phyloP scores from a whole-genome alignment of 306 rosid genomes.

The Cicer yamashitae region DNA sequence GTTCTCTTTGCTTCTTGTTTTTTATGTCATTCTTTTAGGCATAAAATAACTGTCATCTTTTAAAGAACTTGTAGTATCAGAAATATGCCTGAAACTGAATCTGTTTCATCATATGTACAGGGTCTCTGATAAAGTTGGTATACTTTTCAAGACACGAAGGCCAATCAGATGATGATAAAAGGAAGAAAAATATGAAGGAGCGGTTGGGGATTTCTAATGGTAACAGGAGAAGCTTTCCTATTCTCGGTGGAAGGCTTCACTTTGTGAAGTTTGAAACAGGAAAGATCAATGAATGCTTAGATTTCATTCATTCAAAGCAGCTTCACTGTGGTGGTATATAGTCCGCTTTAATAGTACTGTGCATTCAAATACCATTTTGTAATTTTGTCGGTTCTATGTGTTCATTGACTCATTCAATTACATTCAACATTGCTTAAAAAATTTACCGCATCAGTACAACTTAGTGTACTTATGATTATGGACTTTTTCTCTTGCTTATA shows the following conservation, averaged over 20 bases:
- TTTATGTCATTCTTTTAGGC: conserved; percentile 29
- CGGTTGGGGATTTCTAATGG: conserved; percentile 76
- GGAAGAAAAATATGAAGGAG: conserved; percentile 73
- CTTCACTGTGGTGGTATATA: conserved; percentile 83
- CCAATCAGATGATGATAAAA: conserved; percentile 68
- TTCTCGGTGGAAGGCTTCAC: conserved; percentile 99
- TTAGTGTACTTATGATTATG: conserved; percentile 16
- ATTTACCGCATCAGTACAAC: conserved; percentile 1
- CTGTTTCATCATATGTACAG: conserved; percentile 55
- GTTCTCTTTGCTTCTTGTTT: neutral
- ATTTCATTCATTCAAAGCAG: conserved; percentile 91
- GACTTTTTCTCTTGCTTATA: conserved; percentile 34
- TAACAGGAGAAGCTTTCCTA: conserved; percentile 86
- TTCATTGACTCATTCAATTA: conserved; percentile 17
- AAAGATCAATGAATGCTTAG: conserved; percentile 93
- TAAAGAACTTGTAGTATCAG: conserved; percentile 13
- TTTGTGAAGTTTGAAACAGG: conserved; percentile 96
- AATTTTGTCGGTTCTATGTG: conserved; percentile 18
- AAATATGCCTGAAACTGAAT: conserved; percentile 33
- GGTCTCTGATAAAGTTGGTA: conserved; percentile 94
- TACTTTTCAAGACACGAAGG: conserved; percentile 94
- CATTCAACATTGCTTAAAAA: conserved; percentile 3
- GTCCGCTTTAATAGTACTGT: conserved; percentile 10
- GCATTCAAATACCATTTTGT: conserved; percentile 18
- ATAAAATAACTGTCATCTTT: no score